A percentile compares a stretch with the other conserved stretches of the same genome.
Conservation (phyloP, 1,139 yeast genomes). For the Debaryomycetaceae sp. region DNA sequence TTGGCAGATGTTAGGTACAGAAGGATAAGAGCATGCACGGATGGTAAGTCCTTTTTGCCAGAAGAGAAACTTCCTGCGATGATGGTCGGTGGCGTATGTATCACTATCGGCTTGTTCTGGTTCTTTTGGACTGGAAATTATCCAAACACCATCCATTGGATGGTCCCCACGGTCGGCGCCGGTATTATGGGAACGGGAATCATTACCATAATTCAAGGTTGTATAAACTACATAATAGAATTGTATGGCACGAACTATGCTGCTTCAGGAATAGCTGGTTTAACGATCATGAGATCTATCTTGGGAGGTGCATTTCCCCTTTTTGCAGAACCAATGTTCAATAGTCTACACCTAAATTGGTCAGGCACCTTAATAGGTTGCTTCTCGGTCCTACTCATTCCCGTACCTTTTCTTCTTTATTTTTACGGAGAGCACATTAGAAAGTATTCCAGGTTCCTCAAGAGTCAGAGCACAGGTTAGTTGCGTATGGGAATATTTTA, state of each 20-base stretch:
- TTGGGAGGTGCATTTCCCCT: conserved; percentile 52
- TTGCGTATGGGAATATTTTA: too few species aligned
- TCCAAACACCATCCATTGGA: conserved; percentile 63
- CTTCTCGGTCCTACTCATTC: conserved; percentile 56
- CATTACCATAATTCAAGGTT: conserved; percentile 63
- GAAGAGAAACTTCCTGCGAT: conserved; percentile 68
- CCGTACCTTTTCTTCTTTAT: conserved; percentile 71
- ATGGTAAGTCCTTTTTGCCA: conserved; percentile 45
- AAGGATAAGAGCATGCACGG: neutral
- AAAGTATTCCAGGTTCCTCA: too few species aligned
- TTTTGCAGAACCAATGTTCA: conserved; percentile 64
- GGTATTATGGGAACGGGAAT: conserved; percentile 65
- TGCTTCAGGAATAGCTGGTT: conserved; percentile 86
- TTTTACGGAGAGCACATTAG: conserved; percentile 62
- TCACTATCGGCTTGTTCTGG: conserved; percentile 74
- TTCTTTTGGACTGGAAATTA: conserved; percentile 74
- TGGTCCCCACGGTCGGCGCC: conserved; percentile 67
- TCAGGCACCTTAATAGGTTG: conserved; percentile 77
- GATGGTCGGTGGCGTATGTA: conserved; percentile 56
- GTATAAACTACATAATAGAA: conserved; percentile 70
- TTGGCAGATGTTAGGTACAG: conserved; percentile 3
- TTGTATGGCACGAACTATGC: conserved; percentile 67
- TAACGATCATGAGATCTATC: conserved; percentile 68
- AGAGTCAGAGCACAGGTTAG: too few species aligned
- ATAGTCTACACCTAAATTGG: conserved; percentile 73